Percentiles rank a stretch among this genome's conserved stretches.
These are phyloP conservation scores for Byssochlamys sp. DNA, from an alignment of 2,329 filamentous ascomycete species.

Conservation along the genomic window DNA sequence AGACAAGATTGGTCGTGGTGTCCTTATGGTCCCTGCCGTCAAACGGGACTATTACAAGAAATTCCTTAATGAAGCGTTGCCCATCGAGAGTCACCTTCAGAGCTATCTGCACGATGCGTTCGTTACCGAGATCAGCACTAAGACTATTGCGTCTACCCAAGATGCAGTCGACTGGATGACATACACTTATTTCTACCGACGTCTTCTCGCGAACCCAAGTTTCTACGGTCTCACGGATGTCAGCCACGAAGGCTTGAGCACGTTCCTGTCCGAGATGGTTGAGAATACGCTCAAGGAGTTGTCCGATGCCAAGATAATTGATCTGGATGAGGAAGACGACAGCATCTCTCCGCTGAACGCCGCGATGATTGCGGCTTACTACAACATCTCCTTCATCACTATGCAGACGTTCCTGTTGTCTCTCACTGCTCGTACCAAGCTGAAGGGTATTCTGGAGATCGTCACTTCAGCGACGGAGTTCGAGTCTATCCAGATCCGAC, in stretches of 20 bases:
- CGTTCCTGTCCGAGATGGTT: slow-evolving; percentile 86
- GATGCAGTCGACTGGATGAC: slow-evolving; percentile 98
- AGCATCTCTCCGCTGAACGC: slow-evolving; percentile 81
- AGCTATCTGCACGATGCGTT: slow-evolving; percentile 90
- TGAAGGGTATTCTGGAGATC: slow-evolving; percentile 95
- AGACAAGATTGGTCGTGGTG: slow-evolving; percentile 74
- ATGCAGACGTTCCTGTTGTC: slow-evolving; percentile 98
- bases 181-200: slow-evolving; percentile 95
- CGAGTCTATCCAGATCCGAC: slow-evolving; percentile 83
- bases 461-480: slow-evolving; percentile 95
- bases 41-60: slow-evolving; percentile 99
- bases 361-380: slow-evolving; percentile 96
- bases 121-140: slow-evolving; percentile 91
- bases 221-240: slow-evolving; percentile 87
- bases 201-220: slow-evolving; percentile 86
- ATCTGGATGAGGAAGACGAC: slow-evolving; percentile 89
- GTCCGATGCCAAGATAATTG: slow-evolving; percentile 85
- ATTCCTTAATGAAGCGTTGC: slow-evolving; percentile 89
- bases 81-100: slow-evolving; percentile 88
- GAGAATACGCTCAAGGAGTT: slow-evolving; percentile 87
- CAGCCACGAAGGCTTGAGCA: slow-evolving; percentile 85
- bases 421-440: slow-evolving; percentile 75
- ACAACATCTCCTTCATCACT: slow-evolving; percentile 97
- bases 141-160: slow-evolving; percentile 88
- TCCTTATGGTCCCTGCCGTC: slow-evolving; percentile 90